Base-by-base conservation (phyloP, 2,329 filamentous ascomycete species). In the Colletotrichum aenigma region DNA sequence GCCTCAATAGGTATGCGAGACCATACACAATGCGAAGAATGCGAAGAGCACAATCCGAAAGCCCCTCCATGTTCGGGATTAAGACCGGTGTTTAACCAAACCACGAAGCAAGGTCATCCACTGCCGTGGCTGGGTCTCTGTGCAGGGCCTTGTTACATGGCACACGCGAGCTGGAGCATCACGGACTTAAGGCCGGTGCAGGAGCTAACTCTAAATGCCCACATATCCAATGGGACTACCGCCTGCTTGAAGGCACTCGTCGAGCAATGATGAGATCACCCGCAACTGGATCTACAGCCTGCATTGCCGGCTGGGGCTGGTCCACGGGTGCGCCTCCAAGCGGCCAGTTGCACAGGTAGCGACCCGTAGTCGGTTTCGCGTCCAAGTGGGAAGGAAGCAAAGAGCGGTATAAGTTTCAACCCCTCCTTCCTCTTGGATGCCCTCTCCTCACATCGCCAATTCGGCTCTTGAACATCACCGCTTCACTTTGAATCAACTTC, bases 181-280 rank as follows among this genome's bases (percentile, higher is more conserved):
- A 26, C 73, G 62, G 38, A 65, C 55, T 67, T 48, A 43, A 75
- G 69, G 28, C 21, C 48, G 26, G n/a, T 56, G 56, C 68, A 30
- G 67, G 21, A 38, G 32, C 60, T 38, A 72, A 67, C 69, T 58
- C 32, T 58, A 67, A 72, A 73, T 30, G n/a, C 65, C 24, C 38
- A 66, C 32, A 75, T 67, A 55, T 64, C 73, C 73, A 73, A 56
- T 60, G 48, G 56, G 43, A 58, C 61, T 52, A 32, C n/a, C 16
- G 16, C 15, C 4, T 10, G 18, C 21, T 36, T 16, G 34, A 4
- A 21, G 26, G 28, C 18, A 52, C 34, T 74, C 60, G 13, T 36
- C 26, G 32, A 67, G 62, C 38, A 62, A 67, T 38, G 13, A 72
- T 72, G 69, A 75, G 26, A 67, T 72, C 73, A 75, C 43, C 32